Conservation (phyloP, 805 yeast species). For the Saturnispora zaruensis region DNA sequence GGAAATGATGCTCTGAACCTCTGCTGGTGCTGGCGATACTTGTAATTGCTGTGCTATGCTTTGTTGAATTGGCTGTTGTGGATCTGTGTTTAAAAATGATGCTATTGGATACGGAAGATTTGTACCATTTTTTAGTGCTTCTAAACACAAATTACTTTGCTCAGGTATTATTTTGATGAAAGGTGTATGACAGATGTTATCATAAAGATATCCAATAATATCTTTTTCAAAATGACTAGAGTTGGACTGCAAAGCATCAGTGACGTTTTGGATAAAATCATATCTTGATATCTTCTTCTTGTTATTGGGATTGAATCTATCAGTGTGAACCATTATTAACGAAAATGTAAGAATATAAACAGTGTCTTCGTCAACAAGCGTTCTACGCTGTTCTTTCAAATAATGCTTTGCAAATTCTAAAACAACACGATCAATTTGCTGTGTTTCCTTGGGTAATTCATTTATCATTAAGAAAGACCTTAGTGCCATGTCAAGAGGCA, state of each 20-base stretch:
- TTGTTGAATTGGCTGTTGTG: conserved; percentile 6
- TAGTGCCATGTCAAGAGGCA: conserved; percentile 59
- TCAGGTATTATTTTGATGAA: conserved; percentile 35
- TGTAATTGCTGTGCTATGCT: not conserved
- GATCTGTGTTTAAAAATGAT: conserved; percentile 14
- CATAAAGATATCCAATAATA: conserved; percentile 49
- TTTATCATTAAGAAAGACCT: conserved; percentile 49
- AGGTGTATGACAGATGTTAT: conserved; percentile 54
- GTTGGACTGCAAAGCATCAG: conserved; percentile 21
- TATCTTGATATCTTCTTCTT: conserved; percentile 56
- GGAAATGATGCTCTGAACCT: not conserved
- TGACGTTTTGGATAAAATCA: conserved; percentile 44
- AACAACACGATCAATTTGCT: conserved; percentile 65
- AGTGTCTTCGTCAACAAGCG: conserved; percentile 38
- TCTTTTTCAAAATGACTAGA: conserved; percentile 31
- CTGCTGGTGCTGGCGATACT: not conserved
- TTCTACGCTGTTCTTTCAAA: conserved; percentile 33
- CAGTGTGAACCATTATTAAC: conserved; percentile 65
- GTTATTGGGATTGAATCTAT: conserved; percentile 58
- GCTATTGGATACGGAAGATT: conserved; percentile 26
- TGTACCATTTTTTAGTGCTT: conserved; percentile 12
- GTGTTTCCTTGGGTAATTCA: conserved; percentile 62
- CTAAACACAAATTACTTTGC: conserved; percentile 17
- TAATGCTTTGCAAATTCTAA: conserved; percentile 49
- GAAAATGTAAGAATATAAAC: conserved; percentile 59